These are phyloP conservation scores for Leucogyrophana mollusca DNA, from an alignment of 768 basidiomycete genomes.

Conservation along the genomic window DNA sequence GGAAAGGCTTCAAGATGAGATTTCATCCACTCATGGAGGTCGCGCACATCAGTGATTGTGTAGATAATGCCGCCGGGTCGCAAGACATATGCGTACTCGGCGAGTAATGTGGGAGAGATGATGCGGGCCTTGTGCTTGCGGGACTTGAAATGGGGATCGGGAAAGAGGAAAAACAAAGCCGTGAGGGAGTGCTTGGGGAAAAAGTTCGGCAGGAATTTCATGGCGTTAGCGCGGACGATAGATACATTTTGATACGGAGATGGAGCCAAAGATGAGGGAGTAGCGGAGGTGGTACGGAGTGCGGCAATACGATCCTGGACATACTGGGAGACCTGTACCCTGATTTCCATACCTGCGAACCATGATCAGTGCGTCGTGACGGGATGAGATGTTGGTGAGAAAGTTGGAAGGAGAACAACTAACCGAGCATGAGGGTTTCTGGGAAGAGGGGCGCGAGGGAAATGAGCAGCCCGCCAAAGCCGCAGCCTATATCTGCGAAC, in stretches of 20 bases:
- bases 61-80: conserved; percentile 94
- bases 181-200: conserved; percentile 88
- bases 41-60: conserved; percentile 95
- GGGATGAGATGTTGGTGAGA: neutral
- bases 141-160: conserved; percentile 97
- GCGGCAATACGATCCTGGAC: conserved; percentile 93
- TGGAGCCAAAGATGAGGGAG: conserved; percentile 23
- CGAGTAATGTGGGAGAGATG: conserved; percentile 94
- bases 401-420: conserved; percentile 21
- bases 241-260: conserved; percentile 84
- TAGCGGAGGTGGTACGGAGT: conserved; percentile 64
- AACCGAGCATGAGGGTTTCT: conserved; percentile 91
- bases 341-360: conserved; percentile 87
- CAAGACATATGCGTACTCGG: conserved; percentile 95
- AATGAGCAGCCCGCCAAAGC: conserved; percentile 93
- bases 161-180: conserved; percentile 96
- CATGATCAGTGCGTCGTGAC: neutral
- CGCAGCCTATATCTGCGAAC: conserved; percentile 97
- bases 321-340: conserved; percentile 94
- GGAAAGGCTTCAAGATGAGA: conserved; percentile 86
- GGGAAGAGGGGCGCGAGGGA: conserved; percentile 89
- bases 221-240: conserved; percentile 92
- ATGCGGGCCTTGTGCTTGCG: conserved; percentile 99
- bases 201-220: conserved; percentile 98
- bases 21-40: conserved; percentile 95